These are phyloP conservation scores for Aspergillus indologenus DNA, from an alignment of 495 filamentous ascomycete species.

Conservation along the genomic window DNA sequence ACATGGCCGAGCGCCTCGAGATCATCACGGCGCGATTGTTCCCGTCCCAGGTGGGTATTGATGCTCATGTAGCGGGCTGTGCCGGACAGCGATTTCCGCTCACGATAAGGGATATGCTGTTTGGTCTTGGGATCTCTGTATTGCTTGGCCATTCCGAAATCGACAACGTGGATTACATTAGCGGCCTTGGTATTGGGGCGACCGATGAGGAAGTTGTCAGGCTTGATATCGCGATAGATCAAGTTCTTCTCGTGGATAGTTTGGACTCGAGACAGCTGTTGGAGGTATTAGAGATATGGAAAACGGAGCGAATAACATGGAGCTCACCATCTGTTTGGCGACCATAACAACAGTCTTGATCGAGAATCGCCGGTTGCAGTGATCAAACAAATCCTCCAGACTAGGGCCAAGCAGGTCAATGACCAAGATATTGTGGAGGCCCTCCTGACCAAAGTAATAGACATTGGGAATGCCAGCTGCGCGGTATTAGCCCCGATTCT, in stretches of 20 bases:
- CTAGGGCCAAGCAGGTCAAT: slow-evolving; percentile 97
- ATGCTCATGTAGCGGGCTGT: slow-evolving; percentile 99
- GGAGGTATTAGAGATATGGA: slow-evolving; percentile 7
- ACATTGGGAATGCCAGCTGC: slow-evolving; percentile 98
- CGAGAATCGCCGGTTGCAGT: slow-evolving; percentile 91
- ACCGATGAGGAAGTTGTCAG: slow-evolving; percentile 98
- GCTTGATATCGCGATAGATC: slow-evolving; percentile 99
- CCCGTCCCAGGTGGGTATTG: slow-evolving; percentile 95
- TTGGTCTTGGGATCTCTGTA: slow-evolving; percentile 99
- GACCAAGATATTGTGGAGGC: slow-evolving; percentile 97
- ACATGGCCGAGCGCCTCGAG: slow-evolving; percentile 95
- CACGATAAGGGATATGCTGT: slow-evolving; percentile 97
- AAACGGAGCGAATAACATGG: neutral
- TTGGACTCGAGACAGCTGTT: slow-evolving; percentile 89
- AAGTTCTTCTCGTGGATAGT: slow-evolving; percentile 99
- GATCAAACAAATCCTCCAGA: slow-evolving; percentile 96
- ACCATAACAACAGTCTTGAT: slow-evolving; percentile 99
- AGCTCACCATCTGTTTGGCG: slow-evolving; percentile 94
- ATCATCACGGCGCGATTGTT: slow-evolving; percentile 96
- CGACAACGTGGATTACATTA: slow-evolving; percentile 98
- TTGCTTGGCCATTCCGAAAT: slow-evolving; percentile 99
- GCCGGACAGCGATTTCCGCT: slow-evolving; percentile 95
- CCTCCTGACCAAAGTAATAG: slow-evolving; percentile 99
- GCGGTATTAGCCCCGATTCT: slow-evolving; percentile 19
- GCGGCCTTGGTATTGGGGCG: slow-evolving; percentile 87